Base-by-base conservation (phyloP, 768 basidiomycete species). In the Gelatoporia subvermispora region DNA sequence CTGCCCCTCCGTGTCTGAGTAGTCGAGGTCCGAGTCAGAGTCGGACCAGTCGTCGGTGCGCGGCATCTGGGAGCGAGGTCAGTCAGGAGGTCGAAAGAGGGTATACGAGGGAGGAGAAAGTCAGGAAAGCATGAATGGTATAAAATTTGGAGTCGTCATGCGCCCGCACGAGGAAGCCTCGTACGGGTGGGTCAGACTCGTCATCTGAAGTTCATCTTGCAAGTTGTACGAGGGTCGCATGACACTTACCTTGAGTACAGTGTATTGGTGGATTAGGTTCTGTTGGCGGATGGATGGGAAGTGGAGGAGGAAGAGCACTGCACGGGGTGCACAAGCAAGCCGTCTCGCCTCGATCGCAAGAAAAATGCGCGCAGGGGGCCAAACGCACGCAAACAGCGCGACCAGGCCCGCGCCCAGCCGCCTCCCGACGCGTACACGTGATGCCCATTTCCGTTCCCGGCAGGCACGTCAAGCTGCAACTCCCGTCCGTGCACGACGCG, bases 61-160 rank as follows among this genome's bases (percentile, higher is more conserved):
- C 13, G 57, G 25, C 57, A 58, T 55, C 38, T 16, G 62, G 49
- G 23, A 18, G 31, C 4, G 31, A 8, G 20, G 16, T 21, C n/a
- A 64, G 58, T 22, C 47, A 48, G 47, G 45, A 45, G 16, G 17
- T 20, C 8, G 15, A 15, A 13, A 55, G 48, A 28, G 38, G 53
- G 48, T 41, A 13, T 24, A 41, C 49, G 54, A 52, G 57, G 42
- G 58, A 47, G 50, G 54, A 60, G 47, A 63, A 59, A 60, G 69
- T 91, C 90, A 92, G 90, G 71, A 74, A 84, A 74, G 88, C 90
- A 92, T 93, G 90, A 93, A 93, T 92, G 88, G 89, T 86, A 86
- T 72, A 73, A 61, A 63, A 67, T 70, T 67, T 63, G 66, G 51
- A 72, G 59, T 90, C 88, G 79, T 89, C 88, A 85, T 61, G 52